Base-by-base conservation (phyloP, 129 eudicot genomes). In the Silybum marianum region DNA sequence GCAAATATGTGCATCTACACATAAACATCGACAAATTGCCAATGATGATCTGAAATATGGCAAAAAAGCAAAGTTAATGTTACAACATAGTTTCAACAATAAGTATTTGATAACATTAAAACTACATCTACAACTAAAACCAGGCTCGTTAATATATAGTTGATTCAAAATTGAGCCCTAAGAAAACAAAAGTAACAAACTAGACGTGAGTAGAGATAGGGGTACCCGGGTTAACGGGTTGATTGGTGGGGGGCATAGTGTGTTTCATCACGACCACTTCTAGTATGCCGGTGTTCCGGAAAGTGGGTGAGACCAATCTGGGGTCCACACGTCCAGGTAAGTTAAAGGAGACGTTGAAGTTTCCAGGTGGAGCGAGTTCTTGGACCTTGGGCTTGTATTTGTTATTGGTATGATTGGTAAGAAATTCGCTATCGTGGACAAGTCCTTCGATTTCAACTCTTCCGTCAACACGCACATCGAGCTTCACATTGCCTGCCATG, bases 321-420 rank as follows among this genome's bases (percentile, higher is more conserved):
- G 97, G 89, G 80, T 92, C 97, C 14, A 92, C 91, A 9, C 89
- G 91, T 12, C 95, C 97, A 9, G 97, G 97, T 75, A 92, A 78
- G 82, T 81, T 84, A 77, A 90, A 92, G n/a, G 88, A 85, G 11
- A 92, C 21, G 28, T 84, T 76, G 85, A 92, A 92, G 39, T 25
- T 84, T 73, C 97, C 95, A 18, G 88, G 80, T 51, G 91, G 91
- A 71, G 85, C 80, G 6, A 88, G 83, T 38, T 92, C 89, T 74
- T 89, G 88, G 39, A 88, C 73, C 73, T 74, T 88, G 75, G 86
- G 74, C 21, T 86, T 86, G 81, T 82, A 90, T 7, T 30, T 79
- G 28, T 69, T 72, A 46, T 60, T 71, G 2, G 58, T 7, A n/a
- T 81, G 78, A 19, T 69, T 74, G 85, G 62, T 77, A 19, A 84